A percentile compares a stretch with the other conserved stretches of the same genome.
Evolutionary conservation across 106 monocot genomes (phyloP).

Genomic region (Dioscorea dumetorum): DNA sequence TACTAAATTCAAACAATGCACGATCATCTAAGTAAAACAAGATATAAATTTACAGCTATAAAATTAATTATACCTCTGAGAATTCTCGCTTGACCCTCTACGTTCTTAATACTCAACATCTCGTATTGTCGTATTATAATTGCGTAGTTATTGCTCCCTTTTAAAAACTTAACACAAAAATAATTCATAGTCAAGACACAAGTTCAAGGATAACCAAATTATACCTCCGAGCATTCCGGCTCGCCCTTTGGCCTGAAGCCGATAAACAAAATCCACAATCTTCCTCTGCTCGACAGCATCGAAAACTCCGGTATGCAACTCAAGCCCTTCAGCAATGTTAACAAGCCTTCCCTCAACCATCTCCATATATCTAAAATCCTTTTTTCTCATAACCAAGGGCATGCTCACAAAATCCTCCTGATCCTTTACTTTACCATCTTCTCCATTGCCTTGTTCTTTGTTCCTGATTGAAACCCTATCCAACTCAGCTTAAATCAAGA

Average conservation of each 20-base stretch:
- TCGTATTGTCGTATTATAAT: too few relatives aligned
- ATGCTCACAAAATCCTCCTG: slow-evolving; percentile 13
- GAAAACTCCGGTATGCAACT: slow-evolving; percentile 56
- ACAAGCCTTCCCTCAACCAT: slow-evolving; percentile 25
- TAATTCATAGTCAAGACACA: too few relatives aligned
- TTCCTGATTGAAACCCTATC: not conserved
- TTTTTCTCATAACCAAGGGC: slow-evolving; percentile 35
- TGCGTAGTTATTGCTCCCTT: too few relatives aligned
- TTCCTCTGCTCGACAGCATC: slow-evolving; percentile 25
- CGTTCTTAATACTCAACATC: too few relatives aligned
- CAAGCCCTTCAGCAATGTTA: slow-evolving; percentile 53
- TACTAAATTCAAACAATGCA: too few relatives aligned
- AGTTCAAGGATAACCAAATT: not conserved
- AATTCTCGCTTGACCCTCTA: too few relatives aligned
- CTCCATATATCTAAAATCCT: slow-evolving; percentile 41
- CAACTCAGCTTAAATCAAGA: not conserved
- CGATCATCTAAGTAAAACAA: too few relatives aligned
- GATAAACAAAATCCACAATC: slow-evolving; percentile 47
- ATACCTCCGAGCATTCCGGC: slow-evolving; percentile 40
- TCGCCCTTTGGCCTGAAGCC: slow-evolving; percentile 36
- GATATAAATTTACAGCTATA: too few relatives aligned
- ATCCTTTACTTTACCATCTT: not conserved
- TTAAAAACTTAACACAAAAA: too few relatives aligned
- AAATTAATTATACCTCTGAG: too few relatives aligned
- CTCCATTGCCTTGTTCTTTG: not conserved